Percentiles rank a stretch among this genome's conserved stretches.
These are phyloP conservation scores for Saccharomycopsis sp. DNA, from an alignment of 805 yeast species.

Conservation along the genomic window DNA sequence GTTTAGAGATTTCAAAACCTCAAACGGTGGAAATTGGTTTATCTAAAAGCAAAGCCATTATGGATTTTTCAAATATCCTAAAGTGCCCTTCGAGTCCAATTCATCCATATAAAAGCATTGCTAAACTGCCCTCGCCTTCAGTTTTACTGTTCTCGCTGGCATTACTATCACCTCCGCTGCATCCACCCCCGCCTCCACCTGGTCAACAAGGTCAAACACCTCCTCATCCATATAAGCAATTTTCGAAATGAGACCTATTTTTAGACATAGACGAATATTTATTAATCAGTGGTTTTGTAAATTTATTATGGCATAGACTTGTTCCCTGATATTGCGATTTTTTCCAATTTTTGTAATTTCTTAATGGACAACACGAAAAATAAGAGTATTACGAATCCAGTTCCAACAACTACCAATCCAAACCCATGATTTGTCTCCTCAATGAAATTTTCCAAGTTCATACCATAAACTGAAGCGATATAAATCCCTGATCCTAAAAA, in stretches of 20 bases:
- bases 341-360: slow-evolving; percentile 59
- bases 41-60: slow-evolving; percentile 9
- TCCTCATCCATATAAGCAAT: slow-evolving; percentile 15
- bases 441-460: slow-evolving; percentile 73
- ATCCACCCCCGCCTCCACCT: too few relatives aligned
- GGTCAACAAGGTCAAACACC: too few relatives aligned
- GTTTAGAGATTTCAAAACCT: too few relatives aligned
- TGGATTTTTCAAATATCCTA: slow-evolving; percentile 13
- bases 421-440: slow-evolving; percentile 66
- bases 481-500: slow-evolving; percentile 83
- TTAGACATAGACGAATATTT: too few relatives aligned
- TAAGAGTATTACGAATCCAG: slow-evolving; percentile 29
- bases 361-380: slow-evolving; percentile 50
- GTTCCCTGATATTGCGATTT: slow-evolving; percentile 50
- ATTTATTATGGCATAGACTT: slow-evolving; percentile 14
- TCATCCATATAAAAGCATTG: slow-evolving; percentile 16
- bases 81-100: not conserved
- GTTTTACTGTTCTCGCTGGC: too few relatives aligned
- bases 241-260: too few relatives aligned
- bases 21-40: too few relatives aligned
- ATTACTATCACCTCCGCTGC: too few relatives aligned
- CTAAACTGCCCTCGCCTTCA: too few relatives aligned
- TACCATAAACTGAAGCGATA: slow-evolving; percentile 83
- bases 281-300: too few relatives aligned
- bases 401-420: slow-evolving; percentile 42